A percentile compares a stretch with the other conserved stretches of the same genome.
Conservation (phyloP, 2,329 filamentous ascomycete genomes). For the Nigrograna mackinnonii region DNA sequence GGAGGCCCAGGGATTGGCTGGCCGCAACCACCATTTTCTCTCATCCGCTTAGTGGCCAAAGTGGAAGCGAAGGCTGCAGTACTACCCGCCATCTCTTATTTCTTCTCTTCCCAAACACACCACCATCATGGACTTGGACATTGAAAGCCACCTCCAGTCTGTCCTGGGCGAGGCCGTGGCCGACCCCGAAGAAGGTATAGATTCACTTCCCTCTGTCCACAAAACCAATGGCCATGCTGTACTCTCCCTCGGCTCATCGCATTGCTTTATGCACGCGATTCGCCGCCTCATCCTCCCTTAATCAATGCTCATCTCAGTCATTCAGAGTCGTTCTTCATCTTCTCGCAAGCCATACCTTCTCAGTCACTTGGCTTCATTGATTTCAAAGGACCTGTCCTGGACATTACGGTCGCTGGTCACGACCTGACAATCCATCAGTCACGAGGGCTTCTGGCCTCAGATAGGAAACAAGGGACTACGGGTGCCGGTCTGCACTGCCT, state of each 20-base stretch:
- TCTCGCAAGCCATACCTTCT: constrained; percentile 74
- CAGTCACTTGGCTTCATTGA: constrained; percentile 78
- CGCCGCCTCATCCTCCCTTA: constrained; percentile 6
- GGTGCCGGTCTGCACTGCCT: constrained; percentile 60
- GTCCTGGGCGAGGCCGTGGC: constrained; percentile 55
- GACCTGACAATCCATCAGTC: constrained; percentile 84
- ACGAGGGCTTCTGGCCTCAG: constrained; percentile 77
- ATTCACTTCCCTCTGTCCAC: background rate
- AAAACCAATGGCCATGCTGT: too few species aligned
- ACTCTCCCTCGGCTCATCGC: constrained; percentile 17
- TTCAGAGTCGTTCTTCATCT: constrained; percentile 85
- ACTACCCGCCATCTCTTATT: too few species aligned
- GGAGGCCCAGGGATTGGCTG: too few species aligned
- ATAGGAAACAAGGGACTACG: constrained; percentile 72
- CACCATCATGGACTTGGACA: too few species aligned
- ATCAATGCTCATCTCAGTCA: background rate
- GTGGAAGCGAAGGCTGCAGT: too few species aligned
- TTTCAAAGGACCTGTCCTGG: constrained; percentile 65
- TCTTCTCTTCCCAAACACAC: too few species aligned
- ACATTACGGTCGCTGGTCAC: constrained; percentile 68
- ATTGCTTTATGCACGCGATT: constrained; percentile 20
- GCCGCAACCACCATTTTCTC: too few species aligned
- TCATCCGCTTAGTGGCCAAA: too few species aligned
- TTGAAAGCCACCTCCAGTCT: constrained; percentile 37
- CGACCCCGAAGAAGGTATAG: constrained; percentile 64